Conservation (phyloP, 2,329 filamentous ascomycete genomes). For the Periconia digitata region DNA sequence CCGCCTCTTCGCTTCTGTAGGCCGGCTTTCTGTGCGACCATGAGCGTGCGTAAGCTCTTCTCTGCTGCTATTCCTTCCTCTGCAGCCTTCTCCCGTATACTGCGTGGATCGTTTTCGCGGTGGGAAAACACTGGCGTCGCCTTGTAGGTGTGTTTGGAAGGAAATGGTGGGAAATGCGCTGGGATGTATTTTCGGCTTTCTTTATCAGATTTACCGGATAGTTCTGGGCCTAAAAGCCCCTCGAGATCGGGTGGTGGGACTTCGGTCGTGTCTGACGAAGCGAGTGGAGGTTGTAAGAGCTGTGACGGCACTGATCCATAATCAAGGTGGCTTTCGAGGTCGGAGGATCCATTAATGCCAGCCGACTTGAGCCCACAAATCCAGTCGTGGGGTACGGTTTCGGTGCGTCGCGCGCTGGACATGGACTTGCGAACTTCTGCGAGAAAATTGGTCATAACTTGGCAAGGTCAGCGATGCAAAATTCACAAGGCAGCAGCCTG, state of each 20-base stretch:
- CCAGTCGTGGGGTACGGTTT: constrained; percentile 62
- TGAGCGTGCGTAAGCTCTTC: constrained; percentile 63
- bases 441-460: constrained; percentile 59
- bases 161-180: constrained; percentile 62
- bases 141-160: constrained; percentile 66
- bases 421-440: constrained; percentile 60
- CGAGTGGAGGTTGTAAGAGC: constrained; percentile 45
- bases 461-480: constrained; percentile 19
- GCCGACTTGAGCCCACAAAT: constrained; percentile 52
- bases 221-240: constrained; percentile 54
- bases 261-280: constrained; percentile 44
- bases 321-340: constrained; percentile 45
- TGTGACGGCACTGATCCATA: constrained; percentile 39
- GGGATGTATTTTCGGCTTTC: constrained; percentile 58
- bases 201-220: constrained; percentile 52
- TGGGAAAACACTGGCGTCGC: constrained; percentile 60
- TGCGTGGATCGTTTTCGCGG: constrained; percentile 61
- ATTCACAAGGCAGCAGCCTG: background rate
- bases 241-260: constrained; percentile 47
- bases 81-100: constrained; percentile 63
- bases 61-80: constrained; percentile 67
- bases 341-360: constrained; percentile 42
- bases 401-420: constrained; percentile 56
- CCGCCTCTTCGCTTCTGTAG: constrained; percentile 36
- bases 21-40: constrained; percentile 52